Evolutionary conservation across 2,329 filamentous ascomycete genomes (phyloP).

Genomic region (Aspergillus bombycis): DNA sequence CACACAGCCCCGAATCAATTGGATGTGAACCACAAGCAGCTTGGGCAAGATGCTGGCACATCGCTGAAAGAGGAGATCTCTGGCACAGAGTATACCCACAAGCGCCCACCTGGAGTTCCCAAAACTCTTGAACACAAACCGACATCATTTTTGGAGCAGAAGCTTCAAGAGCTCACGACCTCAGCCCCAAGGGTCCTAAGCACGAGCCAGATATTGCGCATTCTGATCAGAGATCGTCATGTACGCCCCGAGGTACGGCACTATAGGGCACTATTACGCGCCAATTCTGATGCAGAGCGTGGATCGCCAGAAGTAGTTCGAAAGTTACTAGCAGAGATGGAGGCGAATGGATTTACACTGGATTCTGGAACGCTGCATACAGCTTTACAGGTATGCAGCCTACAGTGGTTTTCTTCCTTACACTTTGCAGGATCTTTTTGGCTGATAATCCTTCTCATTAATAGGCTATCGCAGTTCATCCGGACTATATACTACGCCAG

Average conservation of each 20-base stretch:
- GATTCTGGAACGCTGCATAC: constrained; percentile 72
- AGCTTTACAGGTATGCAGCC: constrained; percentile 62
- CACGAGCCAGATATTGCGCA: constrained; percentile 37
- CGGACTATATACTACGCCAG: constrained; percentile 76
- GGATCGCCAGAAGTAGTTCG: constrained; percentile 70
- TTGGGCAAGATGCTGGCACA: not conserved
- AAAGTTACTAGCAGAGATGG: constrained; percentile 74
- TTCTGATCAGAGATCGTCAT: constrained; percentile 42
- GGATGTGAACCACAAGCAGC: not conserved
- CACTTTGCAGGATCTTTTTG: not conserved
- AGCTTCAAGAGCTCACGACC: constrained; percentile 30
- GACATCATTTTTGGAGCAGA: constrained; percentile 32
- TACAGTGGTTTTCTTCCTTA: not conserved
- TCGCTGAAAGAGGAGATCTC: not conserved
- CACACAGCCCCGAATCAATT: not conserved
- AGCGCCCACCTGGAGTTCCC: constrained; percentile 20
- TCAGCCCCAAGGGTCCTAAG: constrained; percentile 29
- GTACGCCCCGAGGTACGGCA: constrained; percentile 42
- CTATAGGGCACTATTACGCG: constrained; percentile 75
- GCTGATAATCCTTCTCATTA: not conserved
- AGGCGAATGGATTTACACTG: constrained; percentile 60
- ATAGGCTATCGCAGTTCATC: constrained; percentile 76
- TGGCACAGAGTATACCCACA: not conserved
- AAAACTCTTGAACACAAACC: constrained; percentile 19
- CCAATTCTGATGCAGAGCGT: constrained; percentile 64